Percentiles rank a stretch among this genome's conserved stretches.
These are phyloP conservation scores for Pleurotus platypus DNA, from an alignment of 768 basidiomycete genomes.

Conservation along the genomic window DNA sequence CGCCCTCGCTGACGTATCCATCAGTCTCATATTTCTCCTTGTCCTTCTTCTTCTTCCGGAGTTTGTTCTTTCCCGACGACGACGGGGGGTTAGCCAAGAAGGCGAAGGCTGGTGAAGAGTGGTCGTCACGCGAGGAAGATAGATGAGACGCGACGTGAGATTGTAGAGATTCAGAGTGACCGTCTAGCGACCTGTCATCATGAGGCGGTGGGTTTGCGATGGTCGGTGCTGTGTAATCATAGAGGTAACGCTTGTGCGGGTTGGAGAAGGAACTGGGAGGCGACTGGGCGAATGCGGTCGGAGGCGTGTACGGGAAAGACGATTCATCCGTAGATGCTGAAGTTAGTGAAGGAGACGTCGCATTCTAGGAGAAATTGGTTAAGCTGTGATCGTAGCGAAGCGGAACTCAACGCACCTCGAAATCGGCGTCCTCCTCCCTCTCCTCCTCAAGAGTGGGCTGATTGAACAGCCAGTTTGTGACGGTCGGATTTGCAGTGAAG, in stretches of 20 bases:
- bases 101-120: not conserved
- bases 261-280: slow-evolving; percentile 9
- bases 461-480: slow-evolving; percentile 73
- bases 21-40: not conserved
- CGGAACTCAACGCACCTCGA: not conserved
- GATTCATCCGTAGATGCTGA: slow-evolving; percentile 14
- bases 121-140: not conserved
- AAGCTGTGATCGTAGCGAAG: not conserved
- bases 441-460: slow-evolving; percentile 56
- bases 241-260: not conserved
- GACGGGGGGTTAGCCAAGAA: not conserved
- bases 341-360: slow-evolving; percentile 3
- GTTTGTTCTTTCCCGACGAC: not conserved
- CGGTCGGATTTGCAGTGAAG: slow-evolving; percentile 50
- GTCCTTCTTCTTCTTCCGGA: not conserved
- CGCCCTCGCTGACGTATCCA: slow-evolving; percentile 4
- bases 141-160: too few relatives aligned
- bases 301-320: slow-evolving; percentile 13
- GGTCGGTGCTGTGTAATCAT: not conserved
- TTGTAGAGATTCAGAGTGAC: not conserved
- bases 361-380: not conserved
- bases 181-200: not conserved
- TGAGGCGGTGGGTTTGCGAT: not conserved
- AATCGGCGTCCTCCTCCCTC: slow-evolving; percentile 31
- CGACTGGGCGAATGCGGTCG: slow-evolving; percentile 12